These are phyloP conservation scores for Plasmodium fragile DNA, from an alignment of 169 alveolate genomes.

Conservation along the genomic window DNA sequence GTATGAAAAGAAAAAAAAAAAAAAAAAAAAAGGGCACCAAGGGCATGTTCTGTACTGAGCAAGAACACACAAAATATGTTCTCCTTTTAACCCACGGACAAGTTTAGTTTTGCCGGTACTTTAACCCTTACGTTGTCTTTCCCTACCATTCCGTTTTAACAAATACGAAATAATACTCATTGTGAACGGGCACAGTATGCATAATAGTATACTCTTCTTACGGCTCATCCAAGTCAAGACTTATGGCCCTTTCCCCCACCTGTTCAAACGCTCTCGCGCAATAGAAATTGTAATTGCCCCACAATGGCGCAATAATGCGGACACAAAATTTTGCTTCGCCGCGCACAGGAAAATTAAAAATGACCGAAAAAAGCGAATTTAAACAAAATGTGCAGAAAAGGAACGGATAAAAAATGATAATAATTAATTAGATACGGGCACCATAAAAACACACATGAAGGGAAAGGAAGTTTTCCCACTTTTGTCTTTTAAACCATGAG, in stretches of 20 bases:
- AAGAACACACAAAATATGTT: neutral
- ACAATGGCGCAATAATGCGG: neutral
- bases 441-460: neutral
- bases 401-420: neutral
- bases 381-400: neutral
- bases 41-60: neutral
- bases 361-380: neutral
- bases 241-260: neutral
- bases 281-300: neutral
- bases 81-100: neutral
- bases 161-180: neutral
- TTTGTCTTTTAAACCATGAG: neutral
- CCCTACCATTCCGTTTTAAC: neutral
- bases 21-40: neutral
- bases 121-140: neutral
- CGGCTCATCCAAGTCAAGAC: neutral
- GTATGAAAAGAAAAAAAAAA: neutral
- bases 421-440: neutral
- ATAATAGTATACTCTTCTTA: too few relatives aligned
- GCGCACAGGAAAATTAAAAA: neutral
- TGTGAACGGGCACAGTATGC: neutral
- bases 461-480: constrained; percentile 8
- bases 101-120: neutral
- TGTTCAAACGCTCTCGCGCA: neutral
- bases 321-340: neutral